These are phyloP conservation scores for Ustilago sp. DNA, from an alignment of 1,284 basidiomycete genomes.

Conservation along the genomic window DNA sequence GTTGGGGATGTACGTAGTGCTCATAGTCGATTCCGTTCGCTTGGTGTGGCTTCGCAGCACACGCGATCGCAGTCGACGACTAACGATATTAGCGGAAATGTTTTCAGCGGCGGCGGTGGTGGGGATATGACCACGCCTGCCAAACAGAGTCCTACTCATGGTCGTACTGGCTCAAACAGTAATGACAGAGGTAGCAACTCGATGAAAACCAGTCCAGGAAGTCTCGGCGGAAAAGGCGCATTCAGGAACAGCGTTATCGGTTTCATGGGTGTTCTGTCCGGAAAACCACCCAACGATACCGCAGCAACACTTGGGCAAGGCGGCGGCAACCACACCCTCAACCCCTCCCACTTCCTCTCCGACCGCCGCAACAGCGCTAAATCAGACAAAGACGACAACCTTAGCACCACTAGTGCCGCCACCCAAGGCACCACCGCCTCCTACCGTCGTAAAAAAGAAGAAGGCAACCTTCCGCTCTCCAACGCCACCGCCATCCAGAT, in stretches of 20 bases:
- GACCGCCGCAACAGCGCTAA: conserved; percentile 36
- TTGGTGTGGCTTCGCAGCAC: conserved; percentile 20
- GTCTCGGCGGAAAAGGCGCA: conserved; percentile 27
- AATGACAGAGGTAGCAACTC: conserved; percentile 12
- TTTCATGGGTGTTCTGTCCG: conserved; percentile 43
- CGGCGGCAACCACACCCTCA: conserved; percentile 8
- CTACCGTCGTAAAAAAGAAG: conserved; percentile 44
- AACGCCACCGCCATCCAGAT: conserved; percentile 42
- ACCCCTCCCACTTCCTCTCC: conserved; percentile 18
- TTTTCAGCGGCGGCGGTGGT: conserved; percentile 19
- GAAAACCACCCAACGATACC: conserved; percentile 12
- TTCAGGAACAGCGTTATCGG: conserved; percentile 52
- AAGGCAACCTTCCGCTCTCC: conserved; percentile 45
- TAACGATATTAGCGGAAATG: conserved; percentile 18
- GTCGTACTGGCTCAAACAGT: conserved; percentile 7
- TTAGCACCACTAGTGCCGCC: conserved; percentile 38
- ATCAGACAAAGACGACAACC: conserved; percentile 42
- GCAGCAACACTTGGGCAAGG: conserved; percentile 5
- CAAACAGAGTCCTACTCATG: conserved; percentile 1
- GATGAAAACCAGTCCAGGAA: conserved; percentile 11
- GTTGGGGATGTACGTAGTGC: conserved; percentile 12
- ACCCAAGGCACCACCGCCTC: conserved; percentile 55
- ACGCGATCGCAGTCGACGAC: conserved; percentile 31
- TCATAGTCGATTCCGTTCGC: conserved; percentile 24
- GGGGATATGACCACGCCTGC: conserved; percentile 8